Base-by-base conservation (phyloP, 805 yeast genomes). In the Metschnikowia cubensis region DNA sequence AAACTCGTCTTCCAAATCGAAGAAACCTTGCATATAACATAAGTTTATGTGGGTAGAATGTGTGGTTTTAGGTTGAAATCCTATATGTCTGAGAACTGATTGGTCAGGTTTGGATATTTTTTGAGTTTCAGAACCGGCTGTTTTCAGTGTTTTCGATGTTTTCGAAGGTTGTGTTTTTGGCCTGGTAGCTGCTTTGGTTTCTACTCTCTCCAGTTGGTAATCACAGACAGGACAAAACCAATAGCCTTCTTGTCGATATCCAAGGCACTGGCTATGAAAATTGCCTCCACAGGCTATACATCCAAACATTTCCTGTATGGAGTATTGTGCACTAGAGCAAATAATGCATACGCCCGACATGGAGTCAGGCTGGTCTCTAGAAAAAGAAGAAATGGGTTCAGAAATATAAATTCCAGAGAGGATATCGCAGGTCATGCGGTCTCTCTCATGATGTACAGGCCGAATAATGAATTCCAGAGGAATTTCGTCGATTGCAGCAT, bases 211-310 rank as follows among this genome's bases (percentile, higher is more conserved):
- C 59, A 76, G 81, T 32, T 63, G 66, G 48, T 62, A 60, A 49
- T 75, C 80, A 56, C 83, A 79, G 52, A 76, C 68, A n/a, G 82
- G 82, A 57, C 83, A 79, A 50, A 62, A 63, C 82, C 82, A 77
- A 18, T 40, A 21, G n/a, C 47, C 36, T 14, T 52, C 62, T 4
- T 49, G 59, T 29, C 34, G 21, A 49, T 43, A 42, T 36, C 76
- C 78, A 15, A 77, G 60, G 51, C 82, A 77, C 6, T 51, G 41
- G 18, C 57, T 59, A 54, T 77, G 82, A 57, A 74, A 76, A 2
- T 62, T 56, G 3, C 73, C 64, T 2, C 70, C 69, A 49, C 80
- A 76, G 4, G 56, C 52, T n/a, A 60, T 53, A 51, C 76, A 71
- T 17, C 49, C 31, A 13, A 63, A 54, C 62, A 68, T 54, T 14